These are phyloP conservation scores for Colletotrichum sp. DNA, from an alignment of 2,329 filamentous ascomycete genomes.

Conservation along the genomic window DNA sequence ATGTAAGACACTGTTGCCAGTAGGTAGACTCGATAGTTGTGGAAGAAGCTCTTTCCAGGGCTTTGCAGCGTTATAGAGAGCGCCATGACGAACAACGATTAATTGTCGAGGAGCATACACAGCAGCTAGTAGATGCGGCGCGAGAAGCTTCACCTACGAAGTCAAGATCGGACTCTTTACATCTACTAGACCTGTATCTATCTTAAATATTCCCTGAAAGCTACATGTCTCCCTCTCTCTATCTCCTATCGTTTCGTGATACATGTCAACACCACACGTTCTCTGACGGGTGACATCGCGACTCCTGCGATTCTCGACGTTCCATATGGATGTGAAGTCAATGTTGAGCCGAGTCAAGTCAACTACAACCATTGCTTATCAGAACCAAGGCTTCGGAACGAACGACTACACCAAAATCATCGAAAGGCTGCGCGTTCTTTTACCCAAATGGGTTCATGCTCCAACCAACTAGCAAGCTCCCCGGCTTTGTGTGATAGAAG, in stretches of 20 bases:
- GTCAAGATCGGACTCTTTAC: background rate
- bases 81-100: background rate
- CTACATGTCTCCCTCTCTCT: background rate
- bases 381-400: too few relatives aligned
- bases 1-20: background rate
- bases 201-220: background rate
- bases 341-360: background rate
- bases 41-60: background rate
- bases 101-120: background rate
- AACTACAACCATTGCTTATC: background rate
- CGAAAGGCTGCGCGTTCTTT: background rate
- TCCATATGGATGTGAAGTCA: background rate
- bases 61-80: background rate
- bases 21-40: background rate
- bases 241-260: background rate
- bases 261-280: background rate
- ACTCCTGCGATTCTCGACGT: background rate
- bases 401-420: rapidly evolving
- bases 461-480: background rate
- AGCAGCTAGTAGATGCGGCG: background rate
- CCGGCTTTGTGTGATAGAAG: background rate
- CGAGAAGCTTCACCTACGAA: too few relatives aligned
- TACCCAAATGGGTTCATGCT: background rate
- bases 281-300: background rate
- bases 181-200: rapidly evolving